phyloP scores from a whole-genome alignment of 78 protist genomes.

The Dictyostelium citrinum region DNA sequence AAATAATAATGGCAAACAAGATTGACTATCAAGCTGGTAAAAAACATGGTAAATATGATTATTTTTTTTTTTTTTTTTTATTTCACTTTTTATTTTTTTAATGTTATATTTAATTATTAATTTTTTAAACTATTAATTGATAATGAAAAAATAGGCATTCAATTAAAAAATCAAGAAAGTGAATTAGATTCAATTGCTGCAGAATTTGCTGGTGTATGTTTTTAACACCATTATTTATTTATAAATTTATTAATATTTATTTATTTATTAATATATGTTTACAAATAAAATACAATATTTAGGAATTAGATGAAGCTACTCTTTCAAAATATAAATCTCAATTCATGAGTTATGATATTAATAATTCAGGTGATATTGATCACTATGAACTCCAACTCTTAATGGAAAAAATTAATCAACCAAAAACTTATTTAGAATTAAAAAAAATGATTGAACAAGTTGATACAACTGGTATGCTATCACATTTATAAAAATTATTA shows the following conservation, averaged over 20 bases:
- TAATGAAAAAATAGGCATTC: too few species aligned
- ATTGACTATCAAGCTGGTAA: conserved; percentile 61
- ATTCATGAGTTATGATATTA: conserved; percentile 51
- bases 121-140: too few species aligned
- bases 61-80: too few species aligned
- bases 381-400: conserved; percentile 26
- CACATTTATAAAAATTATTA: too few species aligned
- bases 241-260: background rate
- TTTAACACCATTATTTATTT: background rate
- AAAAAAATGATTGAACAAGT: conserved; percentile 74
- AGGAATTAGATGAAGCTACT: conserved; percentile 59
- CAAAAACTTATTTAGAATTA: conserved; percentile 71
- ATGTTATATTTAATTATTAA: too few species aligned
- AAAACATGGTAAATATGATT: too few species aligned
- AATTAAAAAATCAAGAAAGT: conserved; percentile 31
- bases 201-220: conserved; percentile 44
- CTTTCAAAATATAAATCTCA: conserved; percentile 32
- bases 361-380: conserved; percentile 68
- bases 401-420: conserved; percentile 60
- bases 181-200: conserved; percentile 51
- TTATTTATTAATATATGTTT: background rate
- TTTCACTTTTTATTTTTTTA: too few species aligned
- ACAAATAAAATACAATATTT: background rate
- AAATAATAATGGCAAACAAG: background rate
- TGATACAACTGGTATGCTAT: background rate